Evolutionary conservation across 257 asterid genomes (phyloP).

Genomic region (Marsdenia floribunda): DNA sequence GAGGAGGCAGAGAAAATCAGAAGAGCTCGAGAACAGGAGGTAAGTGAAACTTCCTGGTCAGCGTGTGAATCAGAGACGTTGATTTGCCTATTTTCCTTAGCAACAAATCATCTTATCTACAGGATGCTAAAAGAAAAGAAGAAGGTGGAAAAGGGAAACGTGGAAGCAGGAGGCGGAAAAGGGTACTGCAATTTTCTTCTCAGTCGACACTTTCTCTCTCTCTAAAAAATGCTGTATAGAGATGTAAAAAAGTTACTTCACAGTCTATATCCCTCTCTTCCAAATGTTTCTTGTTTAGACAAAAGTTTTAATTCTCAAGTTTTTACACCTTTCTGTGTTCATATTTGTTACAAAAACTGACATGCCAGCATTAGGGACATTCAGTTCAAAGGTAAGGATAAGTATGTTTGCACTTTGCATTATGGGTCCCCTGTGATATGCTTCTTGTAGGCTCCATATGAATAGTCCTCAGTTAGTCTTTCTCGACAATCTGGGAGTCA

Average conservation of each 20-base stretch:
- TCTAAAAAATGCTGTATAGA: neutral
- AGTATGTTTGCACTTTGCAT: no score
- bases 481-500: neutral
- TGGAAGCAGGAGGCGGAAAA: conserved; percentile 47
- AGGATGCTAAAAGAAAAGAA: conserved; percentile 69
- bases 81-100: conserved; percentile 3
- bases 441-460: neutral
- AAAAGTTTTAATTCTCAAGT: neutral
- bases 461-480: neutral
- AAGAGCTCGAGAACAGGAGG: conserved; percentile 72
- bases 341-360: neutral
- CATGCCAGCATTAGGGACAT: neutral
- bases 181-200: conserved; percentile 15
- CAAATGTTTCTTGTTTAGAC: neutral
- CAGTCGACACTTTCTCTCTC: neutral
- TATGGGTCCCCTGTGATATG: neutral
- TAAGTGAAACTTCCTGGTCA: conserved; percentile 14
- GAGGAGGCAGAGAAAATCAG: conserved; percentile 80
- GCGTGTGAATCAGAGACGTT: conserved; percentile 19
- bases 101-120: conserved; percentile 8
- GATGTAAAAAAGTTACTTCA: neutral
- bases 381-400: no score
- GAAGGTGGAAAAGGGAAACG: conserved; percentile 74
- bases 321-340: neutral
- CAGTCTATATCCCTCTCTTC: neutral